A percentile compares a stretch with the other conserved stretches of the same genome.
These are phyloP conservation scores for Picea sitchensis DNA, from an alignment of 75 land plant species.

Conservation along the genomic window DNA sequence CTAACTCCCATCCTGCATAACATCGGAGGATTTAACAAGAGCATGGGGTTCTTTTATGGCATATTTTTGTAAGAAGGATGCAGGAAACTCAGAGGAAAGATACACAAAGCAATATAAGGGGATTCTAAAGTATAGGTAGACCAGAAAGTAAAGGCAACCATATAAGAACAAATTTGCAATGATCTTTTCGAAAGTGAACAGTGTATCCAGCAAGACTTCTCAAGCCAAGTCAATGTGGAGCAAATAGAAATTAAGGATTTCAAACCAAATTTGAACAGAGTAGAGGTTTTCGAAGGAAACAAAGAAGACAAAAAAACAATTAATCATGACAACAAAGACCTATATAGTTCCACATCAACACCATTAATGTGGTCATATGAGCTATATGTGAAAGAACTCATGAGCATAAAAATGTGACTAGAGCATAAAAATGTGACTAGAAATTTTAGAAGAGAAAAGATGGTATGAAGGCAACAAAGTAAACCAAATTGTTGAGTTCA, in stretches of 20 bases:
- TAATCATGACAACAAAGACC: not conserved
- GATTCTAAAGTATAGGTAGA: not conserved
- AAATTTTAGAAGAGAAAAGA: not conserved
- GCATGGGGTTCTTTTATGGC: not conserved
- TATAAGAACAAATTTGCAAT: not conserved
- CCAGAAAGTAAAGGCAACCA: not conserved
- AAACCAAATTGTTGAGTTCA: not conserved
- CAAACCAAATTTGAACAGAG: not conserved
- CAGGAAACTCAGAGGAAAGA: not conserved
- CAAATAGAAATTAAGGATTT: not conserved
- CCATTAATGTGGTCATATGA: not conserved
- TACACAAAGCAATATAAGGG: not conserved
- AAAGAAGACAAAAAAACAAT: not conserved
- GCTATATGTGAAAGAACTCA: not conserved
- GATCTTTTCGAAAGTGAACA: not conserved
- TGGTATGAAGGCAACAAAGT: not conserved
- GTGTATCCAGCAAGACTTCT: not conserved
- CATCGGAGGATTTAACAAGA: not conserved
- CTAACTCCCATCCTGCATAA: no score
- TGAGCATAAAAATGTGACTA: not conserved
- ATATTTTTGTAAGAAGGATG: not conserved
- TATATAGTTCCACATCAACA: not conserved
- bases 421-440: no score
- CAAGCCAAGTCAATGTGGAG: not conserved
- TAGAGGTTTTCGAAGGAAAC: not conserved